These are phyloP conservation scores for Schizochytrium sp. DNA, from an alignment of 108 stramenopile genomes.

Conservation along the genomic window DNA sequence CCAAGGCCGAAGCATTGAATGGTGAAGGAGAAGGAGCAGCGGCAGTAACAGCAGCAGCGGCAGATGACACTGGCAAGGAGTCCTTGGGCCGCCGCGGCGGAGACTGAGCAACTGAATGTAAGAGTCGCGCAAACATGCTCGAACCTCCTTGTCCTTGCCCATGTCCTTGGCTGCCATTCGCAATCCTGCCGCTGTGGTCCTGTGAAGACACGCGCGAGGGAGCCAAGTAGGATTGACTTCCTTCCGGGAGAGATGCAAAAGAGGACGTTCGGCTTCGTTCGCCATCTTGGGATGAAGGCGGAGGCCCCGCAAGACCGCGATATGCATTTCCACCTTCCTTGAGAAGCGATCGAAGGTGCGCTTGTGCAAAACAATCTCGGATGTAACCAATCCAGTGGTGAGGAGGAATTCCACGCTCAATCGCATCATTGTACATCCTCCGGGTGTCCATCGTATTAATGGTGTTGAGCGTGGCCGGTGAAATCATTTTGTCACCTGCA, in stretches of 20 bases:
- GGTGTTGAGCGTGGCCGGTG: not conserved
- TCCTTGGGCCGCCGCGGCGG: no score
- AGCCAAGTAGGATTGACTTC: not conserved
- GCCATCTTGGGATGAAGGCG: not conserved
- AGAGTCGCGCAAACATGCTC: no score
- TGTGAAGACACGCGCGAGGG: not conserved
- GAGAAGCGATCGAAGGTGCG: not conserved
- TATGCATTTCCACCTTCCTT: not conserved
- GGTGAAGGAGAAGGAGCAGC: no score
- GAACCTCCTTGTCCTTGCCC: no score
- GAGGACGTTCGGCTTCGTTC: not conserved
- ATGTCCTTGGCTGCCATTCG: no score
- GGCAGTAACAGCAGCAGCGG: no score
- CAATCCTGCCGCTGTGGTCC: no score
- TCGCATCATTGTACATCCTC: not conserved
- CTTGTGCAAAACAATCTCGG: not conserved
- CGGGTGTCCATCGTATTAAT: conserved; percentile 7
- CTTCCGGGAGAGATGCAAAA: not conserved
- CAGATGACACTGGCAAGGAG: no score
- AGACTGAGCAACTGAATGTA: no score
- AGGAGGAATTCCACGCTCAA: not conserved
- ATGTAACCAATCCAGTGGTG: conserved; percentile 18
- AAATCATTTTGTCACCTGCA: not conserved
- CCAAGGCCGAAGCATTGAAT: no score
- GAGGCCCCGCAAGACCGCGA: not conserved